A percentile compares a stretch with the other conserved stretches of the same genome.
Evolutionary conservation across 352 stramenopile species (phyloP).

Genomic region (Phytopythium chamaehyphon): DNA sequence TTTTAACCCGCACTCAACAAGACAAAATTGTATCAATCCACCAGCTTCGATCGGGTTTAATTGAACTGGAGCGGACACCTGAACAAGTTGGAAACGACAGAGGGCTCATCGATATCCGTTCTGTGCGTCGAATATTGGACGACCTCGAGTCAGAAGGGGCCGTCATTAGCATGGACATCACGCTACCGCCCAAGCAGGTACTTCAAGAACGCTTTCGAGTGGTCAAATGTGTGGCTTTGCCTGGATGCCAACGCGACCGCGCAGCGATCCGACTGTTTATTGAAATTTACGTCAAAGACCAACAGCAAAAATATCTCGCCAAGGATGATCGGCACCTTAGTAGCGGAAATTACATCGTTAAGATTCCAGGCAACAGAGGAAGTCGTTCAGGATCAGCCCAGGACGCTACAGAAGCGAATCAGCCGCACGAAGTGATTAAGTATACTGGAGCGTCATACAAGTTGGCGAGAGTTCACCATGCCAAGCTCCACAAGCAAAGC

Average conservation of each 20-base stretch:
- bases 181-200: slow-evolving; percentile 56
- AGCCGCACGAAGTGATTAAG: slow-evolving; percentile 49
- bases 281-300: slow-evolving; percentile 54
- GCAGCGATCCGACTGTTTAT: slow-evolving; percentile 53
- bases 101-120: slow-evolving; percentile 61
- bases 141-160: slow-evolving; percentile 46
- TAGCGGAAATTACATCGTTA: slow-evolving; percentile 58
- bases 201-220: slow-evolving; percentile 59
- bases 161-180: slow-evolving; percentile 61
- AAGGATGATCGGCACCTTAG: slow-evolving; percentile 42
- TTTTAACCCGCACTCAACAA: slow-evolving; percentile 46
- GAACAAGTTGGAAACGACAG: slow-evolving; percentile 20
- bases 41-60: slow-evolving; percentile 49
- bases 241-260: slow-evolving; percentile 46
- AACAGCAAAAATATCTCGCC: slow-evolving; percentile 59
- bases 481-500: slow-evolving; percentile 62
- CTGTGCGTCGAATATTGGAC: slow-evolving; percentile 58
- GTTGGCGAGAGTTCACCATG: slow-evolving; percentile 45
- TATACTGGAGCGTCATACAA: slow-evolving; percentile 68
- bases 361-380: slow-evolving; percentile 29
- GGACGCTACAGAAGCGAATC: not conserved
- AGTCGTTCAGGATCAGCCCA: slow-evolving; percentile 20
- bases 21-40: slow-evolving; percentile 73
- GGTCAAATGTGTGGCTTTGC: slow-evolving; percentile 62
- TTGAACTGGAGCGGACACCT: slow-evolving; percentile 39